These are phyloP conservation scores for Paxillus involutus DNA, from an alignment of 768 basidiomycete genomes.

Conservation along the genomic window DNA sequence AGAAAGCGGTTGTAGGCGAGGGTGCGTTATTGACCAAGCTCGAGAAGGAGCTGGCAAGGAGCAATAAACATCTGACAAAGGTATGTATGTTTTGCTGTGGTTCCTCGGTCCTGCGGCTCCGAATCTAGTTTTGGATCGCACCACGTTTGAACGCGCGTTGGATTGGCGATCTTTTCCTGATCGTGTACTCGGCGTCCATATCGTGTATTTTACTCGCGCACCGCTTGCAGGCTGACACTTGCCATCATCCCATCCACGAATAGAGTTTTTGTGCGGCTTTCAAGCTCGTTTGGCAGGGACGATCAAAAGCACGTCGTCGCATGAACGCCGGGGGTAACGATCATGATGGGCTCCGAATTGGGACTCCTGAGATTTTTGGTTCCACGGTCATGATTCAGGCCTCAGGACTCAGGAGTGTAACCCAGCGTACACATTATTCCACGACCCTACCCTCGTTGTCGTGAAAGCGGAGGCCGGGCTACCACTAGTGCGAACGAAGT, in stretches of 20 bases:
- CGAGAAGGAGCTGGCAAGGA: slow-evolving; percentile 45
- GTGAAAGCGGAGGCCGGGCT: not conserved
- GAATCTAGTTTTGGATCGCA: not conserved
- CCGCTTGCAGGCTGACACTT: too few relatives aligned
- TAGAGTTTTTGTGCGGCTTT: not conserved
- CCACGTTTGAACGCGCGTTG: not conserved
- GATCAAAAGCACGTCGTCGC: slow-evolving; percentile 22
- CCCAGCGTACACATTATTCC: not conserved
- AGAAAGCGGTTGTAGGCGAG: slow-evolving; percentile 60
- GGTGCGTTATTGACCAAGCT: slow-evolving; percentile 20
- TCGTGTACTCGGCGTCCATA: not conserved
- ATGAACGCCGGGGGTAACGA: too few relatives aligned
- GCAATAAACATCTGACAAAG: slow-evolving; percentile 74
- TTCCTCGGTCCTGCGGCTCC: not conserved
- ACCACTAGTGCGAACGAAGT: not conserved
- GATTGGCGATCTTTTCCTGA: not conserved
- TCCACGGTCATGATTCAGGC: not conserved
- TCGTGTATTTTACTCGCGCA: not conserved
- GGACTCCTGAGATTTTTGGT: not conserved
- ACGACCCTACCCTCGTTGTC: not conserved
- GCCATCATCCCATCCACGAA: not conserved
- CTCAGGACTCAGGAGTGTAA: too few relatives aligned
- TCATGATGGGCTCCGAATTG: not conserved
- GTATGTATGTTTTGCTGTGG: slow-evolving; percentile 32
- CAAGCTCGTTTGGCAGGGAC: not conserved